phyloP scores from a whole-genome alignment of 1,139 yeast genomes.

The Lodderomyces beijingensis region DNA sequence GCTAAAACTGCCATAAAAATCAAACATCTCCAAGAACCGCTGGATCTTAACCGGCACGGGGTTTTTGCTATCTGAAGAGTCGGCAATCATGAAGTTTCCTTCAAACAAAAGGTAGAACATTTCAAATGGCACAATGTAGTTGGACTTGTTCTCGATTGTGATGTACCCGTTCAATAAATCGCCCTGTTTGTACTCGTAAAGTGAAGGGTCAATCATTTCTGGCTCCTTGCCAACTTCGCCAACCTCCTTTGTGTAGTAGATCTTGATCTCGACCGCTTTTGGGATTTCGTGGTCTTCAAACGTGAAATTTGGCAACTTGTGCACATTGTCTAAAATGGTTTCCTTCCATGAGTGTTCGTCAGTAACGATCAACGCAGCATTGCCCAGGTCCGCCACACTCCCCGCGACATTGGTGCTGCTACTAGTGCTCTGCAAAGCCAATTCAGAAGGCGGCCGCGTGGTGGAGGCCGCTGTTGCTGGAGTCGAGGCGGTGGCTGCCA shows the following conservation, averaged over 20 bases:
- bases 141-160: conserved; percentile 23
- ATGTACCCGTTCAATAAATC: conserved; percentile 39
- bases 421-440: neutral
- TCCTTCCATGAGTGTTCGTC: conserved; percentile 38
- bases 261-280: conserved; percentile 23
- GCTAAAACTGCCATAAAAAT: conserved; percentile 39
- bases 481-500: neutral
- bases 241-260: conserved; percentile 35
- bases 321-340: conserved; percentile 37
- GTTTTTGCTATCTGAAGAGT: conserved; percentile 10
- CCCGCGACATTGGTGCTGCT: conserved; percentile 1
- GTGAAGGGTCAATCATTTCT: conserved; percentile 28
- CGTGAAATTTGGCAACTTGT: conserved; percentile 31
- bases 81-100: conserved; percentile 24
- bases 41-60: conserved; percentile 14
- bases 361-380: conserved; percentile 15
- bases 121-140: conserved; percentile 30
- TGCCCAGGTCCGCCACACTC: neutral
- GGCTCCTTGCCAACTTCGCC: conserved; percentile 27
- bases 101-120: conserved; percentile 42
- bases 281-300: conserved; percentile 24
- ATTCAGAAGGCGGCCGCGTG: neutral
- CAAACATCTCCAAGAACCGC: conserved; percentile 37
- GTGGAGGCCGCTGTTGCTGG: conserved; percentile 1
- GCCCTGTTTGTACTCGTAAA: conserved; percentile 38